These are phyloP conservation scores for Sequoiadendron giganteum DNA, from an alignment of 75 land plant species.

Conservation along the genomic window DNA sequence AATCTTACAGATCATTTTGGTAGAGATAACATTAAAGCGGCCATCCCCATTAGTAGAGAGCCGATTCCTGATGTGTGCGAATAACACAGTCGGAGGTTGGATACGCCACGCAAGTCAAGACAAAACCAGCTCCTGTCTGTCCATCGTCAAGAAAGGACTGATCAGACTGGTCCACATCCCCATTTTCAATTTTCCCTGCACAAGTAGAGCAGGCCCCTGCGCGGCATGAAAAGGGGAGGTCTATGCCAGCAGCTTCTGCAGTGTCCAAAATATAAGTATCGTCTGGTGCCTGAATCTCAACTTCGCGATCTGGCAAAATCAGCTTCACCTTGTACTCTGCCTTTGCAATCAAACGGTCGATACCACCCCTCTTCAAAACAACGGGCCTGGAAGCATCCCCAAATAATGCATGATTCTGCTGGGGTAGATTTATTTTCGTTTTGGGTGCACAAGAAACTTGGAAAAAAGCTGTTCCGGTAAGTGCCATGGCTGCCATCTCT, in stretches of 20 bases:
- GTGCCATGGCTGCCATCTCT: neutral
- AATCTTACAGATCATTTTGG: neutral
- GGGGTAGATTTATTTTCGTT: neutral
- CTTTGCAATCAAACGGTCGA: slow-evolving; percentile 27
- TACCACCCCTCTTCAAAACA: neutral
- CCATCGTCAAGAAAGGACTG: slow-evolving; percentile 75
- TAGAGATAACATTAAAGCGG: neutral
- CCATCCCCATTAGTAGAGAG: slow-evolving; percentile 26
- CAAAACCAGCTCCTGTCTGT: slow-evolving; percentile 56
- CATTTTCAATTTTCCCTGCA: slow-evolving; percentile 49
- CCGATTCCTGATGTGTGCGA: slow-evolving; percentile 67
- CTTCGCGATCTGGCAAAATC: slow-evolving; percentile 44
- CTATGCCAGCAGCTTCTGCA: slow-evolving; percentile 61
- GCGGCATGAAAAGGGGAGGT: slow-evolving; percentile 75
- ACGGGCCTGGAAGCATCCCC: neutral
- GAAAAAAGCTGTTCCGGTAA: neutral
- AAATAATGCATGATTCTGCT: neutral
- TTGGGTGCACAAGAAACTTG: neutral
- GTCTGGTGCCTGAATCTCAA: slow-evolving; percentile 62
- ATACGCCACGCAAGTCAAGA: slow-evolving; percentile 71
- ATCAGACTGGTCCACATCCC: slow-evolving; percentile 74
- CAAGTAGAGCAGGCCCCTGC: slow-evolving; percentile 85
- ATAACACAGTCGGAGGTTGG: slow-evolving; percentile 72
- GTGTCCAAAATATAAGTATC: slow-evolving; percentile 65
- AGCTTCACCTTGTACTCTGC: slow-evolving; percentile 67